A percentile compares a stretch with the other conserved stretches of the same genome.
phyloP scores from a whole-genome alignment of 2,329 filamentous ascomycete species.

The Cercospora sp. region DNA sequence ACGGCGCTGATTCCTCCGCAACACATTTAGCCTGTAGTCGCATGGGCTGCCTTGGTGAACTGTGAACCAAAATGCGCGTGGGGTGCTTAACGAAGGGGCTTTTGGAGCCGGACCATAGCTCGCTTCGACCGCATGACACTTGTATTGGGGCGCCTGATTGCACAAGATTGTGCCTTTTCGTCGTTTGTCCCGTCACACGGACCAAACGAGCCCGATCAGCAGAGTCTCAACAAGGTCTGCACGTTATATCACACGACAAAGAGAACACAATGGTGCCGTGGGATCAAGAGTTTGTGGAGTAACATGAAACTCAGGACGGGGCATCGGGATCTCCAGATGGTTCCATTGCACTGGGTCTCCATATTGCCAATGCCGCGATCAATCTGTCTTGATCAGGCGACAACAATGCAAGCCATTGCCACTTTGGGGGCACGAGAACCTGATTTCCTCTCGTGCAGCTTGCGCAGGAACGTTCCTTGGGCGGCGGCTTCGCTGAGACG shows the following conservation, averaged over 20 bases:
- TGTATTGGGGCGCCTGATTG: neutral
- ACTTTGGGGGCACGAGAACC: neutral
- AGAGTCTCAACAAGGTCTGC: neutral
- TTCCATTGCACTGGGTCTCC: conserved; percentile 3
- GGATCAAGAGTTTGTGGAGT: neutral
- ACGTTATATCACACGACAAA: neutral
- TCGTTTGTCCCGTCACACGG: neutral
- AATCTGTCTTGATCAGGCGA: neutral
- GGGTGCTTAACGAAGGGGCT: neutral
- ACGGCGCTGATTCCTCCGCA: neutral
- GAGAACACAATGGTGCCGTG: neutral
- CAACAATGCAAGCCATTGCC: neutral
- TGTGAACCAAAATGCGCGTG: neutral
- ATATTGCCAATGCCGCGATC: neutral
- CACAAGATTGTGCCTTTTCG: neutral
- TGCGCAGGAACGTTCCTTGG: neutral
- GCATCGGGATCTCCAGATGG: conserved; percentile 3
- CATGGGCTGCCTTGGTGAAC: neutral
- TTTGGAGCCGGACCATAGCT: neutral
- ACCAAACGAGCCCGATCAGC: neutral
- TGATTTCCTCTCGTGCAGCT: neutral
- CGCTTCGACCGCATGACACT: neutral
- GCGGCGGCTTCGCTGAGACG: neutral
- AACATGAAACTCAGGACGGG: conserved; percentile 1
- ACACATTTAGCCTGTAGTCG: neutral